Conservation (phyloP, 1,284 basidiomycete species). For the Pholiota adiposa region DNA sequence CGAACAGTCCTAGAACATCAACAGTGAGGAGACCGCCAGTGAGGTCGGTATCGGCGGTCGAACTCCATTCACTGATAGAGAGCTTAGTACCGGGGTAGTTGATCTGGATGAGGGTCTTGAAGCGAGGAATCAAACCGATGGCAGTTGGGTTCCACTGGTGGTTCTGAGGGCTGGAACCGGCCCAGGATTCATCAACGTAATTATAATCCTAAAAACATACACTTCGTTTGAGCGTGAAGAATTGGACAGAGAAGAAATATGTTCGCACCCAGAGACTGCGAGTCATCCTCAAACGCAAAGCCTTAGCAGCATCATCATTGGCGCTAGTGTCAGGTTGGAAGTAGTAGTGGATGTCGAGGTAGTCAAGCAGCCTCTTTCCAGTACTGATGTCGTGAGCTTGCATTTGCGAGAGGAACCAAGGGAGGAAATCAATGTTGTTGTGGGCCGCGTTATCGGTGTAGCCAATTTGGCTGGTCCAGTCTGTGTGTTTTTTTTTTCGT, state of each 20-base stretch:
- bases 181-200: conserved; percentile 58
- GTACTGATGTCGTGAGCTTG: conserved; percentile 35
- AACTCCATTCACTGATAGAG: conserved; percentile 53
- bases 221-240: conserved; percentile 2
- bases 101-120: conserved; percentile 47
- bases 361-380: conserved; percentile 49
- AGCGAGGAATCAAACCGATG: conserved; percentile 49
- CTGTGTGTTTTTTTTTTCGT: neutral
- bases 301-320: conserved; percentile 53
- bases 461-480: conserved; percentile 42
- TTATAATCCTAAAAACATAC: conserved; percentile 36
- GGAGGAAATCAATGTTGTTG: conserved; percentile 52
- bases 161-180: conserved; percentile 44
- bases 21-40: conserved; percentile 53
- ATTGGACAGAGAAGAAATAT: neutral
- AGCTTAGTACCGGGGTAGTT: conserved; percentile 56
- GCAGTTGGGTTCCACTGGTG: conserved; percentile 47
- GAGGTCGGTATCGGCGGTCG: conserved; percentile 47
- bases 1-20: conserved; percentile 52
- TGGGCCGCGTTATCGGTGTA: conserved; percentile 53
- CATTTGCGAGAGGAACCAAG: conserved; percentile 57
- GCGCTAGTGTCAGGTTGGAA: conserved; percentile 52
- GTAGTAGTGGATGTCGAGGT: conserved; percentile 58
- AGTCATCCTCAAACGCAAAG: conserved; percentile 50
- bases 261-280: conserved; percentile 49